phyloP scores from a whole-genome alignment of 2,329 filamentous ascomycete genomes.

The Ceratocystis cacaofunesta region DNA sequence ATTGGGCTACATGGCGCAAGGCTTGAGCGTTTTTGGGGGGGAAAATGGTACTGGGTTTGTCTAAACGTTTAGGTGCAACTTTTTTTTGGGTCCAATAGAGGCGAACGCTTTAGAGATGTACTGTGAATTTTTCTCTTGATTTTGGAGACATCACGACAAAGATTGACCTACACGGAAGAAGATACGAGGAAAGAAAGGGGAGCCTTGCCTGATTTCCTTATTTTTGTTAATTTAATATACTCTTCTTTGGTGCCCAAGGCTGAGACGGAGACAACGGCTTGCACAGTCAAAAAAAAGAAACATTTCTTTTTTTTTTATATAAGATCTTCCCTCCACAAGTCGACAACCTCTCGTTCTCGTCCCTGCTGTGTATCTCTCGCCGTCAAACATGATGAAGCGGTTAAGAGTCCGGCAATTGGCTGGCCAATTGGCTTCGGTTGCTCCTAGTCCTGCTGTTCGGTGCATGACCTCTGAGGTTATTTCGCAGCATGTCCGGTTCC shows the following conservation, averaged over 20 bases:
- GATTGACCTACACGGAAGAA: neutral
- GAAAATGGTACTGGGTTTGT: no score
- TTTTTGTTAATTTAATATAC: slow-evolving; percentile 1
- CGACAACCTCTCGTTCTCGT: neutral
- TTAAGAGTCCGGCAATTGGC: slow-evolving; percentile 17
- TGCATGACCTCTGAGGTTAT: slow-evolving; percentile 6
- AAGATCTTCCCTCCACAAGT: neutral
- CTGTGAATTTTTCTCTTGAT: neutral
- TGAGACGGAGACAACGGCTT: neutral
- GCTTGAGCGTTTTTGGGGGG: slow-evolving; percentile 4
- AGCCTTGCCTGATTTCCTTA: neutral
- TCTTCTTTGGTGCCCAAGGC: neutral
- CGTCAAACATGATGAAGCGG: slow-evolving; percentile 17
- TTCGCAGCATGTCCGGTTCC: slow-evolving; percentile 20
- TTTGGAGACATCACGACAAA: slow-evolving; percentile 5
- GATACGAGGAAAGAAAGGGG: neutral
- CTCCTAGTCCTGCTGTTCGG: slow-evolving; percentile 8
- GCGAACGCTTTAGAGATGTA: neutral
- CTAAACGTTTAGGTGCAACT: no score
- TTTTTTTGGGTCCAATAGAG: slow-evolving; percentile 4
- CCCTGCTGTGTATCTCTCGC: neutral
- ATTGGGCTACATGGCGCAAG: slow-evolving; percentile 4
- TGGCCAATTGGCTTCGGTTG: slow-evolving; percentile 17
- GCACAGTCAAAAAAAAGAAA: neutral
- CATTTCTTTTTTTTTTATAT: neutral